A percentile compares a stretch with the other conserved stretches of the same genome.
Conservation (phyloP, 1,284 basidiomycete genomes). For the Puccinia sorghi region DNA sequence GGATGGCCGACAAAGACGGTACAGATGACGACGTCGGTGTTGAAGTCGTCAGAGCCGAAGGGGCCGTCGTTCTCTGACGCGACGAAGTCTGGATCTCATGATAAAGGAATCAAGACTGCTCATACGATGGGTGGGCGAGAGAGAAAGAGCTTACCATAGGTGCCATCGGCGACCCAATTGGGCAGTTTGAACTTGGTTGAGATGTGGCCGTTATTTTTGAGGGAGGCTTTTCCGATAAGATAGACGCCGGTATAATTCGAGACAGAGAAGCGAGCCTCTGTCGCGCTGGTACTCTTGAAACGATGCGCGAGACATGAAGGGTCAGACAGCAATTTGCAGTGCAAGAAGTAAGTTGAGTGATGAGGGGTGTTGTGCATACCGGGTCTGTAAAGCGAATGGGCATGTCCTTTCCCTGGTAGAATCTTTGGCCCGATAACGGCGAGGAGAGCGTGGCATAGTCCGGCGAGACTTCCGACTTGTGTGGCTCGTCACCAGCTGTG, state of each 20-base stretch:
- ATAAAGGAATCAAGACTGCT: too few relatives aligned
- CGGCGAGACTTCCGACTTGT: not conserved
- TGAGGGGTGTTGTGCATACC: not conserved
- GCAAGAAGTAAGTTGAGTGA: too few relatives aligned
- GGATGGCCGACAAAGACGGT: constrained; percentile 13
- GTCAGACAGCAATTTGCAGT: not conserved
- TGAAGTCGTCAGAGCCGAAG: constrained; percentile 27
- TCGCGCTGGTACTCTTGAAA: not conserved
- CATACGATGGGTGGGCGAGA: too few relatives aligned
- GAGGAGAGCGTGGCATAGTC: constrained; percentile 20
- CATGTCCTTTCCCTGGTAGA: not conserved
- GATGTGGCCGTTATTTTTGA: not conserved
- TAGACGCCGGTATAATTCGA: constrained; percentile 21
- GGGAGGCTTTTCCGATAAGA: not conserved
- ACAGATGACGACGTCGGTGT: constrained; percentile 30
- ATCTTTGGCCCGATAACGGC: constrained; percentile 11
- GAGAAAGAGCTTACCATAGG: constrained; percentile 7
- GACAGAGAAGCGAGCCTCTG: constrained; percentile 26
- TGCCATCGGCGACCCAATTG: constrained; percentile 27
- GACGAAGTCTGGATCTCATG: constrained; percentile 3
- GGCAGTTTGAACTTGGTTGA: not conserved
- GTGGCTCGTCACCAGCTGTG: too few relatives aligned
- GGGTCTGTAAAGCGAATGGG: constrained; percentile 9
- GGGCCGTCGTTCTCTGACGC: constrained; percentile 32
- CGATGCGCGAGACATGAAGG: not conserved